Evolutionary conservation across 805 yeast genomes (phyloP).

Genomic region (Metschnikowia aberdeeniae): DNA sequence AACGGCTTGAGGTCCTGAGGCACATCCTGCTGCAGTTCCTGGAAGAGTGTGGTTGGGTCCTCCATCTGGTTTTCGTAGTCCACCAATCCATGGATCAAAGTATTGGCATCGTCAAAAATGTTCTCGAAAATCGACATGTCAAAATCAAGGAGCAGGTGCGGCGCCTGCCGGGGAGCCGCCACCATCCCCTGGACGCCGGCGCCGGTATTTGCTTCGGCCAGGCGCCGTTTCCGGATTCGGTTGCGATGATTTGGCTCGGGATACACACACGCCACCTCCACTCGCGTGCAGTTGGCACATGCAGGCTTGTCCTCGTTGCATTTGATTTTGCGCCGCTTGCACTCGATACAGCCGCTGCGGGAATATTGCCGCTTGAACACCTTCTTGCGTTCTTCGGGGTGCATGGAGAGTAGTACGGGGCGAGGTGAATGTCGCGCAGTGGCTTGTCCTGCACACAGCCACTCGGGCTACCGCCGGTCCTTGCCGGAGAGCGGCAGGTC

Average conservation of each 20-base stretch:
- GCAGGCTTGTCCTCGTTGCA: constrained; percentile 18
- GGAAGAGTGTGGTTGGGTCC: constrained; percentile 1
- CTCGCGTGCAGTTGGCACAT: constrained; percentile 17
- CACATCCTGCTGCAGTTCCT: constrained; percentile 7
- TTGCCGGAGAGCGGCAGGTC: constrained; percentile 10
- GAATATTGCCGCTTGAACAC: constrained; percentile 17
- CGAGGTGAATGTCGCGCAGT: background rate
- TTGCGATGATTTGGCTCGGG: constrained; percentile 13
- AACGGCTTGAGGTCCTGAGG: constrained; percentile 16
- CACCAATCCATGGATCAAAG: constrained; percentile 16
- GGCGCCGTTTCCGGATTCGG: constrained; percentile 7
- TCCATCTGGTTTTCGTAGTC: constrained; percentile 15
- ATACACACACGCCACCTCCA: constrained; percentile 10
- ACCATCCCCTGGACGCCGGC: too few species aligned
- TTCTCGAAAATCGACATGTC: constrained; percentile 17
- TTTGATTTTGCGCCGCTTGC: constrained; percentile 20
- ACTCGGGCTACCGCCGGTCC: background rate
- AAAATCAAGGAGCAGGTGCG: background rate
- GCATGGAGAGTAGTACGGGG: background rate
- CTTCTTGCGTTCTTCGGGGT: constrained; percentile 1
- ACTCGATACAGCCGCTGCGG: constrained; percentile 19
- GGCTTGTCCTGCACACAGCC: background rate
- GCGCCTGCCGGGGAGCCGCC: background rate
- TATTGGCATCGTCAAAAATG: constrained; percentile 19
- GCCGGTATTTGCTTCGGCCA: background rate